Evolutionary conservation across 441 rosid genomes (phyloP).

Genomic region (Erysimum pusillum): DNA sequence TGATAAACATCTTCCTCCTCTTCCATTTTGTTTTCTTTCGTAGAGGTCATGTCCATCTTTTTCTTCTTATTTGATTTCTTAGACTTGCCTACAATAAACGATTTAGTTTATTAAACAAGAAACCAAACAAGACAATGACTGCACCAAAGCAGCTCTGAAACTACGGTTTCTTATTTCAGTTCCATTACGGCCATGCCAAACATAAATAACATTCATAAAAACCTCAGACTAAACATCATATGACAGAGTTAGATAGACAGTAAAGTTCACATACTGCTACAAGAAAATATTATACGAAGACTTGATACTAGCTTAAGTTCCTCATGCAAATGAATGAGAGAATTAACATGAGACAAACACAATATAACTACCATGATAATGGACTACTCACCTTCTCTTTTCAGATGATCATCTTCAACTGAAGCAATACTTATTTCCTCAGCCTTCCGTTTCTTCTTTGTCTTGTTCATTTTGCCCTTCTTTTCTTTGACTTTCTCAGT

Average conservation of each 20-base stretch:
- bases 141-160: constrained; percentile 8
- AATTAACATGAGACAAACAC: neutral
- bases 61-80: constrained; percentile 67
- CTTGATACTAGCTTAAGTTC: neutral
- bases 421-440: constrained; percentile 27
- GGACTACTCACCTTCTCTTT: constrained; percentile 30
- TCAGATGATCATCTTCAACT: constrained; percentile 34
- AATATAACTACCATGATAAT: neutral
- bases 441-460: constrained; percentile 41
- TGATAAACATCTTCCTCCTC: constrained; percentile 65
- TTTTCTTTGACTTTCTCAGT: constrained; percentile 33
- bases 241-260: neutral
- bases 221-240: neutral
- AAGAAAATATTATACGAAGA: neutral
- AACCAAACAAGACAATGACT: neutral
- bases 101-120: constrained; percentile 18
- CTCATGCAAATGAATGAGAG: neutral
- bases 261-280: neutral
- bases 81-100: constrained; percentile 54
- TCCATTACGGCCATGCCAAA: constrained; percentile 9
- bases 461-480: constrained; percentile 37
- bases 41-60: constrained; percentile 45
- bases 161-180: constrained; percentile 38
- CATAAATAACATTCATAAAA: neutral
- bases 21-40: constrained; percentile 45